Evolutionary conservation across 179 eudicot species (phyloP), one percentile per base, ranked within the genome.

Genomic region (Beta corolliflora): DNA sequence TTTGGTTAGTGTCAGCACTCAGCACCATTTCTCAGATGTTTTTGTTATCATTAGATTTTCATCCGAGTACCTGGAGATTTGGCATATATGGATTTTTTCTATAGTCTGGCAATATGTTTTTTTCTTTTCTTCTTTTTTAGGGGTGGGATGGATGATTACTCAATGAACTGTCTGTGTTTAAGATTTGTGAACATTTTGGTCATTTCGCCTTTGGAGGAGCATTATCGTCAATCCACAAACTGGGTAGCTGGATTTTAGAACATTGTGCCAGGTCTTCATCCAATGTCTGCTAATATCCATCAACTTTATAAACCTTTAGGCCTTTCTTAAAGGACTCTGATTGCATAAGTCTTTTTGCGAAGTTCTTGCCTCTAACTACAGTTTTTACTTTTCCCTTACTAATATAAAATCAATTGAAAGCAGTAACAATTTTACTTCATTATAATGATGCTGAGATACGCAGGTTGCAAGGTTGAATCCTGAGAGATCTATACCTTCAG

Each of bases 401-500:
- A 60, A 25, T 13, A 3, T 15, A 29, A 3, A 15, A 61, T 7
- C 16, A 9, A 53, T 53, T 3, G 75, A 19, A 5, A 54, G 60
- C 75, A 44, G 75, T 52, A 45, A 44, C 44, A 54, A 15, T 16
- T 41, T 67, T 21, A 50, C 9, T 56, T 50, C 29, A 11, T 79
- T 59, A 14, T 80, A 70, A 76, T 81, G n/a, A 48, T 67, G 66
- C 74, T 60, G 78, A 68, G 77, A 14, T 74, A 76, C 60, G 76
- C 91, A 97, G 99, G 97, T 87, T 84, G 88, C 96, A 60, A 83
- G 97, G 84, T 84, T 97, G 90, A 91, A 93, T 78, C 97, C 99
- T 31, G 98, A 97, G 87, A 92, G 81, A 85, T 92, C 98, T 70
- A 93, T 94, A 72, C 99, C 99, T 31, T 79, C 91, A 65, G 88